Conservation (phyloP, 352 stramenopile species). For the Achlya hypogyna region DNA sequence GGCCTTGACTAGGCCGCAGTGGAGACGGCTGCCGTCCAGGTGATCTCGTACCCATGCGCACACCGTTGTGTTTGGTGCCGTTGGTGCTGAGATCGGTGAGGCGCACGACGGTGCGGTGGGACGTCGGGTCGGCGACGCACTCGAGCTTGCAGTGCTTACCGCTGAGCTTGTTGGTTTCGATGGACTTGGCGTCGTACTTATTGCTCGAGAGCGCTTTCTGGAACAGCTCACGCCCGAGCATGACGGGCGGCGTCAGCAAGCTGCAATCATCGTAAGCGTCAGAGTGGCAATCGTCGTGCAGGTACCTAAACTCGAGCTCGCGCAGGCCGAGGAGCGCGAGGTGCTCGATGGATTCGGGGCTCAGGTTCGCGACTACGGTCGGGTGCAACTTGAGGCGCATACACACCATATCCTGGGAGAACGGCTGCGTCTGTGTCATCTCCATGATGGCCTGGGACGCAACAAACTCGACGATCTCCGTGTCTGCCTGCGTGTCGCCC, state of each 20-base stretch:
- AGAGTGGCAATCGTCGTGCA: background rate
- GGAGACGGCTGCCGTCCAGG: background rate
- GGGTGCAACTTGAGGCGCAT: conserved; percentile 5
- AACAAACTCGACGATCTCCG: conserved; percentile 8
- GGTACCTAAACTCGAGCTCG: conserved; percentile 10
- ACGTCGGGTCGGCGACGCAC: conserved; percentile 34
- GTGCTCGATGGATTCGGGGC: background rate
- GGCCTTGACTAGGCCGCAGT: conserved; percentile 28
- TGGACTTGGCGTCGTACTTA: background rate
- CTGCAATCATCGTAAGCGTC: background rate
- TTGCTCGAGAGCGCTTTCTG: conserved; percentile 31
- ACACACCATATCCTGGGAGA: background rate
- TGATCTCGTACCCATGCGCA: conserved; percentile 17
- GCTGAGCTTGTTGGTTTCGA: conserved; percentile 59
- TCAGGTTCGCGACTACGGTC: background rate
- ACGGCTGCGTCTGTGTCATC: background rate
- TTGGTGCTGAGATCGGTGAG: conserved; percentile 68
- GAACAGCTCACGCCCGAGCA: conserved; percentile 46
- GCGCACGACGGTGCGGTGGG: conserved; percentile 36
- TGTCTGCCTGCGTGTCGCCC: background rate
- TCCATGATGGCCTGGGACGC: background rate
- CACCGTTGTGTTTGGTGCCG: conserved; percentile 56
- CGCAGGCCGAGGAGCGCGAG: background rate
- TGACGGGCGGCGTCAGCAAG: background rate
- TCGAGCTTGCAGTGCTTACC: conserved; percentile 53